These are phyloP conservation scores for Boehmeria nivea DNA, from an alignment of 306 rosid genomes.

Conservation along the genomic window DNA sequence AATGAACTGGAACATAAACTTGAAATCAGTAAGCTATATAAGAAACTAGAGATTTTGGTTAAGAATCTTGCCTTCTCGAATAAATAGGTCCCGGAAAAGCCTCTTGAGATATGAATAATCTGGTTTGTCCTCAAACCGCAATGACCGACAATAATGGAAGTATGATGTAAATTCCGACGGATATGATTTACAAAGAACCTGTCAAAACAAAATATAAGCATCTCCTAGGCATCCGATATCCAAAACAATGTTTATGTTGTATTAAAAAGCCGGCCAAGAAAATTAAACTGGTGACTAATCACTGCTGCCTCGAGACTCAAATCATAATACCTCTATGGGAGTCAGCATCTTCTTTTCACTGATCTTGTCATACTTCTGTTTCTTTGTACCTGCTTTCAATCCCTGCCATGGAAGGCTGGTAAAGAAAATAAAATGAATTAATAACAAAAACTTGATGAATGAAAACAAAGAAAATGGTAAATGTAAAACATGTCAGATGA, in stretches of 20 bases:
- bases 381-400: slow-evolving; percentile 86
- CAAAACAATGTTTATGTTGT: neutral
- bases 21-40: neutral
- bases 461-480: neutral
- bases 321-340: slow-evolving; percentile 71
- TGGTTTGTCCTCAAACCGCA: slow-evolving; percentile 97
- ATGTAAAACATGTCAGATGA: neutral
- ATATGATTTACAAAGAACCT: slow-evolving; percentile 85
- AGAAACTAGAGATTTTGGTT: neutral
- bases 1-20: slow-evolving; percentile 6
- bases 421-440: slow-evolving; percentile 26
- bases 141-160: slow-evolving; percentile 85
- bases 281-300: neutral
- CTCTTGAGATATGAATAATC: slow-evolving; percentile 92
- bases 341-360: slow-evolving; percentile 99
- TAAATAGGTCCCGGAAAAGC: slow-evolving; percentile 91
- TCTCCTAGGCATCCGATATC: neutral
- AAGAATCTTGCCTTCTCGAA: slow-evolving; percentile 67
- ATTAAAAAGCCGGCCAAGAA: too few species aligned
- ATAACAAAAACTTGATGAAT: slow-evolving; percentile 15
- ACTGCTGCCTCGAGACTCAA: slow-evolving; percentile 20
- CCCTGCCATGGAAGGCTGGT: slow-evolving; percentile 99
- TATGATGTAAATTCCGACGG: slow-evolving; percentile 86
- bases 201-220: slow-evolving; percentile 8
- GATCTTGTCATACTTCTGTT: slow-evolving; percentile 94